A percentile compares a stretch with the other conserved stretches of the same genome.
Evolutionary conservation across 352 stramenopile genomes (phyloP).

Genomic region (Phytophthora cajani): DNA sequence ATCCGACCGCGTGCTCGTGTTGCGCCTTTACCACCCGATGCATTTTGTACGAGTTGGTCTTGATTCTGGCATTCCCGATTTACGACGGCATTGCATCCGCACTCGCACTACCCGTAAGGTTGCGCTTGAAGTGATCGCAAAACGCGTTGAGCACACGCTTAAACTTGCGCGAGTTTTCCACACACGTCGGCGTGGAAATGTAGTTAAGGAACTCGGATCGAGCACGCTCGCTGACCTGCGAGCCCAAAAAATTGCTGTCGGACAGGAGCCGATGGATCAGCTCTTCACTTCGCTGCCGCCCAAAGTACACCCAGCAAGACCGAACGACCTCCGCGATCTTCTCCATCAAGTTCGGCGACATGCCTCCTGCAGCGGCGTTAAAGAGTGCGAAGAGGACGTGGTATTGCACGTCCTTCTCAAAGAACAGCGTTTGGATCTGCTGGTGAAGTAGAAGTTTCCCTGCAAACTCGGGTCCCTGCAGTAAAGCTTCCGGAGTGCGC

Average conservation of each 20-base stretch:
- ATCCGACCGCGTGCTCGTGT: slow-evolving; percentile 5
- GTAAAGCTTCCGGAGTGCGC: slow-evolving; percentile 56
- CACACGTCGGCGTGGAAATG: slow-evolving; percentile 66
- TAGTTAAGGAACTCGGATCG: slow-evolving; percentile 64
- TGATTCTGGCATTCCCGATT: background rate
- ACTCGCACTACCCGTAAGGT: slow-evolving; percentile 30
- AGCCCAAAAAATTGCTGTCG: slow-evolving; percentile 68
- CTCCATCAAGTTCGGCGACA: slow-evolving; percentile 68
- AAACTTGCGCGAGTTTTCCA: slow-evolving; percentile 84
- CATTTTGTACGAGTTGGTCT: slow-evolving; percentile 1
- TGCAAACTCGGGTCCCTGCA: slow-evolving; percentile 54
- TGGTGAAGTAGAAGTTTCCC: slow-evolving; percentile 67
- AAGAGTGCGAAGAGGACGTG: slow-evolving; percentile 73
- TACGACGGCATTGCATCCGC: slow-evolving; percentile 20
- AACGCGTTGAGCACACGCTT: slow-evolving; percentile 78
- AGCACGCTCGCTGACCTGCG: slow-evolving; percentile 59
- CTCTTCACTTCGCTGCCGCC: slow-evolving; percentile 65
- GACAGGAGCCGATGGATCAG: slow-evolving; percentile 61
- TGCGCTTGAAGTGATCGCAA: slow-evolving; percentile 82
- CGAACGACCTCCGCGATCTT: slow-evolving; percentile 76
- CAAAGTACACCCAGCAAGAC: slow-evolving; percentile 80
- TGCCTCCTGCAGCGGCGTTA: slow-evolving; percentile 61
- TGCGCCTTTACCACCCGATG: slow-evolving; percentile 2
- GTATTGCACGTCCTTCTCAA: slow-evolving; percentile 82
- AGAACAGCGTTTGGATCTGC: slow-evolving; percentile 76